Base-by-base conservation (phyloP, 2,329 filamentous ascomycete species). In the Shiraia bambusicola region DNA sequence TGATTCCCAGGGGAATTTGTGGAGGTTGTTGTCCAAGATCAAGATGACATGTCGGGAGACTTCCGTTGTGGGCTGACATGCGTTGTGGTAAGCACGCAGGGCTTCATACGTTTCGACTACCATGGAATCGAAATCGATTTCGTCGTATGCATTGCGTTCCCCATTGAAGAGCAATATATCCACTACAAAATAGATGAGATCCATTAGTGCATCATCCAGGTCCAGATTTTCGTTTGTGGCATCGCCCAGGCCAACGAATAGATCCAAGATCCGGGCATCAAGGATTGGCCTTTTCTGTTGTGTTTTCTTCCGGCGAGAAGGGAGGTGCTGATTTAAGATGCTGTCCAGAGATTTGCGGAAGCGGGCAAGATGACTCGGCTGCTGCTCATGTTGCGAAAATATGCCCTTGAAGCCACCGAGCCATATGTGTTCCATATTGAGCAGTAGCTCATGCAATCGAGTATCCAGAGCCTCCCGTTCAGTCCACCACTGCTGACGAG, bases 131-230 rank as follows among this genome's bases (percentile, higher is more conserved):
- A 97, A 95, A 67, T 97, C 92, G 49, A 98, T 88, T 71, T 98
- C 93, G 57, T 98, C 93, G 69, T 96, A 96, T 0, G 94, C 93
- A 63, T 97, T 98, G 34, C 84, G 81, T 70, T 98, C 94, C 12
- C 93, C 93, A 56, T 95, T 88, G 68, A 98, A 97, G 65, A 97
- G 93, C 2, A 98, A 76, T 37, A 97, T 91, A 59, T 98, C 93
- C 5, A 98, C 85, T 1, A 97, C 87, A 63, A 97, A 97, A 70
- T 96, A 97, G 3, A 98, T 79, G 19, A 98, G 74, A 64, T 98
- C 93, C 54, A 86, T 89, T n/a, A 98, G 73, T 0, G 86, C 82
- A 59, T 97, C 92, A 50, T 97, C 92, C 15, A 94, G 78, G 49
- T 95, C 89, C 43, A 74, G 71, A 6, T 83, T 81, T 2, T 83